Base-by-base conservation (phyloP, 257 asterid species). In the Knoxia roxburghii region DNA sequence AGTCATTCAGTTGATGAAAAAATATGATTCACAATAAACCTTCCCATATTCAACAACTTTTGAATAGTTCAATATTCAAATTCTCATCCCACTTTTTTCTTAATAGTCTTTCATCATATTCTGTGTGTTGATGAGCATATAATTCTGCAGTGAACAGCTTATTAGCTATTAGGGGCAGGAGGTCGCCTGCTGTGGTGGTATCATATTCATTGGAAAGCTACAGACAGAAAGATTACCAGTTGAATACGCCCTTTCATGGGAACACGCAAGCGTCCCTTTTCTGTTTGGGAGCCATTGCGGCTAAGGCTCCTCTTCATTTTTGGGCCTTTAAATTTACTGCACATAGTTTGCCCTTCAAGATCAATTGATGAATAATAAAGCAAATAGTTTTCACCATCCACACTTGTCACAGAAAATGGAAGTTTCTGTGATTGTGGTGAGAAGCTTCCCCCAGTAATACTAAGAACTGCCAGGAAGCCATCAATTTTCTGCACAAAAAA, bases 191-290 rank as follows among this genome's bases (percentile, higher is more conserved):
- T 37, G 30, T 20, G 11, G 2, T 10, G 24, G 10, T 0, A 35
- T 4, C n/a, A 48, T n/a, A 32, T 50, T 49, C 26, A 23, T n/a
- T 17, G 12, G 17, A 54, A 50, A 65, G 70, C 13, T 39, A 37
- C 7, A 33, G 26, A 75, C 49, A 69, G 73, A 64, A 70, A 71
- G 61, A 70, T 67, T 85, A 91, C 98, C 90, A 91, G 83, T 72
- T 91, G 98, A 74, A 91, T 77, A 35, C 89, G 81, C 72, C 98
- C 98, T 80, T 84, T 91, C 88, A 89, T 76, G 49, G 98, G 98
- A 78, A 91, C 80, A 72, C 87, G 87, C 61, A 89, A 68, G 40
- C 91, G 90, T 57, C 89, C 81, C 43, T 76, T 79, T 32, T 89
- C 85, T 24, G 78, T 76, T 43, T 75, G 79, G 29, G 89, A 84